Evolutionary conservation across 2,329 filamentous ascomycete genomes (phyloP), one percentile per base, ranked within the genome.

Genomic region (Verticillium tricorpus): DNA sequence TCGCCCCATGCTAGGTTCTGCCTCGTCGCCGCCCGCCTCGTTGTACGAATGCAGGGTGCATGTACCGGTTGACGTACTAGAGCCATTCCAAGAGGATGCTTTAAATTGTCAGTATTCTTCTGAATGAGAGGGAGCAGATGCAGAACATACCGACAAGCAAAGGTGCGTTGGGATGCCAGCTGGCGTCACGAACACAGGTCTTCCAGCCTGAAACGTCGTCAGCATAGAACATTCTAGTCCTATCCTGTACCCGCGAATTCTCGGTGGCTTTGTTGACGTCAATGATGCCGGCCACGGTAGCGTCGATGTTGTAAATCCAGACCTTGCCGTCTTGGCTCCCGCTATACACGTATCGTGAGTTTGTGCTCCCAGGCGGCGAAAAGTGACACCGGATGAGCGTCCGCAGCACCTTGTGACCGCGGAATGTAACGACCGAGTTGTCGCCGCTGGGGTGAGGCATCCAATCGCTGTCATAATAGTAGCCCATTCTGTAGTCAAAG

Each of bases 351-450:
- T 97, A 98, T 68, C 92, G 85, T 9, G 91, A 93, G 72, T 97
- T 91, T 2, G 92, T 94, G 71, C 91, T 93, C 12, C 84, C 86
- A 0, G 92, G 87, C 0, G 95, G 95, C 35, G 91, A 95, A 76
- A 99, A 99, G 76, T 98, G 94, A 70, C 95, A 98, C 64, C 95
- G 84, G 67, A 98, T 97, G 50, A 98, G 81, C 1, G 95, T 98
- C 69, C 92, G 89, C 64, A 96, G 83, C 14, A 99, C 92, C 65
- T 85, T 86, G 76, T 99, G 95, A 11, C 94, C 94, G 31, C 92
- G 87, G 82, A 96, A 98, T 0, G 94, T 97, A 56, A 98, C 95
- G 2, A 97, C 80, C 1, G 91, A 96, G 78, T 94, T 96, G 75
- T 98, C 95, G 6, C 58, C 58, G 69, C 93, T 77, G 0, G 89